Evolutionary conservation across 768 basidiomycete genomes (phyloP).

Genomic region (Mycena maculata): DNA sequence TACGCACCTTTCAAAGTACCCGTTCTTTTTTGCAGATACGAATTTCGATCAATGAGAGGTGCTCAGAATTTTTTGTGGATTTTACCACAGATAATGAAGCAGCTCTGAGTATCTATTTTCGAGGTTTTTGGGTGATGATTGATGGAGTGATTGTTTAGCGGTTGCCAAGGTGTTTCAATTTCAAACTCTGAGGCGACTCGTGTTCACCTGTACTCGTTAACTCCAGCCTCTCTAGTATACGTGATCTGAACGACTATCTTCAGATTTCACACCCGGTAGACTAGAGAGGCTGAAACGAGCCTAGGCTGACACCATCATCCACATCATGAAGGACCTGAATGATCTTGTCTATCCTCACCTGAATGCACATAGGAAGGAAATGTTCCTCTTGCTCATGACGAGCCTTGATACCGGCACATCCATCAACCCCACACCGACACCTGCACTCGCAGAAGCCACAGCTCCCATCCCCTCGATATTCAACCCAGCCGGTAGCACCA

Average conservation of each 20-base stretch:
- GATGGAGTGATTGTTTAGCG: background rate
- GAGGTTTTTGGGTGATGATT: background rate
- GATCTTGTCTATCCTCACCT: too few relatives aligned
- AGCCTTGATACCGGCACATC: too few relatives aligned
- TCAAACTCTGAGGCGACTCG: constrained; percentile 8
- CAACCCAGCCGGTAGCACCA: too few relatives aligned
- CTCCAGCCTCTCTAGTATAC: constrained; percentile 1
- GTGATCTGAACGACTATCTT: background rate
- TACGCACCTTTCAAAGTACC: background rate
- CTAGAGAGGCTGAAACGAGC: background rate
- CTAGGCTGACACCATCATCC: too few relatives aligned
- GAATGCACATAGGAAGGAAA: too few relatives aligned
- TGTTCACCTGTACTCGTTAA: constrained; percentile 1
- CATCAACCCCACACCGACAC: too few relatives aligned
- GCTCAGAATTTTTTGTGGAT: background rate
- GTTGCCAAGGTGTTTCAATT: background rate
- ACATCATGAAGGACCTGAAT: too few relatives aligned
- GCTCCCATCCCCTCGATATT: too few relatives aligned
- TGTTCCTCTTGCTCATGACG: too few relatives aligned
- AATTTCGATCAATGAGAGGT: too few relatives aligned
- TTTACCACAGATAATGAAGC: constrained; percentile 1
- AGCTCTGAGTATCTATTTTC: background rate
- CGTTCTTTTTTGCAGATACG: background rate
- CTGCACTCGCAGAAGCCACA: too few relatives aligned
- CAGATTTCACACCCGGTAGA: background rate